Base-by-base conservation (phyloP, 352 stramenopile genomes). In the Globisporangium polare region DNA sequence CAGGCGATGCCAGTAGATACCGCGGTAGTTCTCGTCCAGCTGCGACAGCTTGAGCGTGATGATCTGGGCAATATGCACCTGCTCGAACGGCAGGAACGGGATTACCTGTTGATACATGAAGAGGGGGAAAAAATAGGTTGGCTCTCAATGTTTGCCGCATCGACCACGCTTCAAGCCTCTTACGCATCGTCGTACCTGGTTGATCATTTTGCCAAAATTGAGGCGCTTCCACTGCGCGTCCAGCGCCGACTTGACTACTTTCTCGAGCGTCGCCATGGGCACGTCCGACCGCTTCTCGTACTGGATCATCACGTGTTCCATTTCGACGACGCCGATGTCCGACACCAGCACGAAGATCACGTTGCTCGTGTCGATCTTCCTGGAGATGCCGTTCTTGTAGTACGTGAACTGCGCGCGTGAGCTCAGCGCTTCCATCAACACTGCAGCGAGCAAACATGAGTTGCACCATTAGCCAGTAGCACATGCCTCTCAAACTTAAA, bases 271-370 rank as follows among this genome's bases (percentile, higher is more conserved):
- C 3, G 77, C 60, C 4, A 71, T 72, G 0, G 86, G 81, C n/a
- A 89, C 78, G 26, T 88, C 77, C 33, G 86, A 73, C 12, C 86
- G 76, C n/a, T 68, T 77, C 18, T 88, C 71, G 60, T 95, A 89
- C 49, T 92, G 73, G 63, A 96, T 86, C 71, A 97, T 84, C 17
- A 94, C 73, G n/a, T 90, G 75, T 54, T 92, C 81, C 78, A 97
- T 94, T 41, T 91, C 80, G 9, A 71, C 67, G 13, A 90, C 83
- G 10, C 89, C 89, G 66, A 97, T 95, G 61, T 97, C 89, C 13
- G 88, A 96, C 52, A 97, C 84, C 10, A 97, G 73, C 52, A 97
- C 68, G 52, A 97, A 97, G 66, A 96, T 89, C n/a, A 92, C 86
- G 52, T 90, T 90, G 69, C 79, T 85, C 12, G 77, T 89, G 56